Percentiles rank a stretch among this genome's conserved stretches.
These are phyloP conservation scores for Amesomyces nigricolor DNA, from an alignment of 2,329 filamentous ascomycete species.

Conservation along the genomic window DNA sequence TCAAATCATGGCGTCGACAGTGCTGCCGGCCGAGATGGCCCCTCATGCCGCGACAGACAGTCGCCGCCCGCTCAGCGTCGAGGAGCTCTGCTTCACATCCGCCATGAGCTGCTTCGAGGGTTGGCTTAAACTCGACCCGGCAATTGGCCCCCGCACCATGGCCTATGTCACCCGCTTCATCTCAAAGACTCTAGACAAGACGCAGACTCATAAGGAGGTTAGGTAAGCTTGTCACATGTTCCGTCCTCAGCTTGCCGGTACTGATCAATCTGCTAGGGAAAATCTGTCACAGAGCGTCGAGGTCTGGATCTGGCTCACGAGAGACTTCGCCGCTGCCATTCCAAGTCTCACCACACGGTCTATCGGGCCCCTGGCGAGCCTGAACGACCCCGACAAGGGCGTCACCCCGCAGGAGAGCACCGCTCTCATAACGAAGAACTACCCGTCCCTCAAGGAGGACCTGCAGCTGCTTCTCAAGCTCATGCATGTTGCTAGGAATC, in stretches of 20 bases:
- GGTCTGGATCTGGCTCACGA: slow-evolving; percentile 60
- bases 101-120: slow-evolving; percentile 57
- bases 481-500: slow-evolving; percentile 60
- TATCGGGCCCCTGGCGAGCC: slow-evolving; percentile 48
- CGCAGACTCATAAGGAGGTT: slow-evolving; percentile 54
- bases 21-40: slow-evolving; percentile 7
- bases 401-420: slow-evolving; percentile 59
- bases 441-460: slow-evolving; percentile 55
- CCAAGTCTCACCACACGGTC: slow-evolving; percentile 56
- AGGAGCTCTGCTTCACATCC: slow-evolving; percentile 57
- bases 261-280: slow-evolving; percentile 39
- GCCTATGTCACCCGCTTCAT: slow-evolving; percentile 53
- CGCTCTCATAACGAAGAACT: slow-evolving; percentile 57
- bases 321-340: slow-evolving; percentile 56
- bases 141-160: slow-evolving; percentile 52
- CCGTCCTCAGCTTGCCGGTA: neutral
- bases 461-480: slow-evolving; percentile 59
- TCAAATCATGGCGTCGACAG: slow-evolving; percentile 6
- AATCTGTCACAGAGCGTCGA: slow-evolving; percentile 56
- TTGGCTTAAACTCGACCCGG: slow-evolving; percentile 52
- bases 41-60: neutral
- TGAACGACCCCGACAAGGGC: slow-evolving; percentile 50
- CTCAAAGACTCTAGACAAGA: slow-evolving; percentile 57
- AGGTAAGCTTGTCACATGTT: slow-evolving; percentile 38
- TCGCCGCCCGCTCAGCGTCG: slow-evolving; percentile 41